A percentile compares a stretch with the other conserved stretches of the same genome.
Conservation (phyloP, 1,139 yeast genomes). For the Taphrina flavorubra region DNA sequence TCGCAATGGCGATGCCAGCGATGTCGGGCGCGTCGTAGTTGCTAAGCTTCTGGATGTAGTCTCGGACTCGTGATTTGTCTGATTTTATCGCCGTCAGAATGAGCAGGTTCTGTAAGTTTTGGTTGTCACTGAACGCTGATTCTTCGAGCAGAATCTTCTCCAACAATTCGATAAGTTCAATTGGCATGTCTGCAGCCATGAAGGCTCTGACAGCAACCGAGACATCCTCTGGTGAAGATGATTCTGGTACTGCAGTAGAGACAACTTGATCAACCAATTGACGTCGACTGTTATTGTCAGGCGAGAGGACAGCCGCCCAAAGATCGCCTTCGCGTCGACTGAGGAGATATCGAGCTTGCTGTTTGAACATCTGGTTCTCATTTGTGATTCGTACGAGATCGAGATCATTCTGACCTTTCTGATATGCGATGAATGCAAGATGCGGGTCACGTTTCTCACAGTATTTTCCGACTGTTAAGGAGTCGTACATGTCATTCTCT, state of each 20-base stretch:
- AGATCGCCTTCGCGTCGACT: conserved; percentile 79
- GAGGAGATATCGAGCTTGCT: conserved; percentile 93
- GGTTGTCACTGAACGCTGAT: conserved; percentile 93
- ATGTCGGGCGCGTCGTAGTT: conserved; percentile 92
- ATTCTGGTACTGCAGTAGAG: conserved; percentile 95
- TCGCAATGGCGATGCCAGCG: conserved; percentile 89
- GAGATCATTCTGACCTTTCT: conserved; percentile 88
- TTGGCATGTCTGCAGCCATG: conserved; percentile 92
- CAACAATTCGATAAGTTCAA: conserved; percentile 87
- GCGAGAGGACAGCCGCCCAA: conserved; percentile 78
- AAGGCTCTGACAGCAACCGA: conserved; percentile 95
- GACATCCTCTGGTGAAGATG: conserved; percentile 93
- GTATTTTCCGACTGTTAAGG: conserved; percentile 93
- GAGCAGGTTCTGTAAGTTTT: conserved; percentile 89
- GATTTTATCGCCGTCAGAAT: conserved; percentile 95
- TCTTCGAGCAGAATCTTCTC: conserved; percentile 97
- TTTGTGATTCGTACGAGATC: conserved; percentile 91
- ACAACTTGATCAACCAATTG: conserved; percentile 87
- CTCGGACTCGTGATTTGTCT: conserved; percentile 81
- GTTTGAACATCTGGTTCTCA: conserved; percentile 97
- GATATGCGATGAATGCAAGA: conserved; percentile 94
- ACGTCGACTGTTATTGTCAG: conserved; percentile 84
- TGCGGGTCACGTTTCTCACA: conserved; percentile 99
- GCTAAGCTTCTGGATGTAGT: conserved; percentile 86
- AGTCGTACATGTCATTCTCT: conserved; percentile 87